Conservation (phyloP, 352 stramenopile species). For the Phytophthora megakarya region DNA sequence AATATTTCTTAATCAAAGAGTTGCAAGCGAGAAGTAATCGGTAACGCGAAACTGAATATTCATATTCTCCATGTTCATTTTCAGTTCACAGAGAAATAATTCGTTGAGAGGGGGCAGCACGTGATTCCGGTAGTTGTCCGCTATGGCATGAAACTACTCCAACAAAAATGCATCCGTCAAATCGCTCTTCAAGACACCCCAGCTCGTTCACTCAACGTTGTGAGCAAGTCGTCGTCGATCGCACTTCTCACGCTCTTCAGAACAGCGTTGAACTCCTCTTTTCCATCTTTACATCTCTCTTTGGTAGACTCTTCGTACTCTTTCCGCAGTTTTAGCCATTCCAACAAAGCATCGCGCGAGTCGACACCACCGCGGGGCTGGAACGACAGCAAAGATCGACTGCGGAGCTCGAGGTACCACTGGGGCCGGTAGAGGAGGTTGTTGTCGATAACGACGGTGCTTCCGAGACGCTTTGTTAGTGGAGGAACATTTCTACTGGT, state of each 20-base stretch:
- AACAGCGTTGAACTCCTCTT: too few relatives aligned
- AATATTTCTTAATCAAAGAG: slow-evolving; percentile 8
- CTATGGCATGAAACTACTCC: slow-evolving; percentile 9
- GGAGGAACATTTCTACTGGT: too few relatives aligned
- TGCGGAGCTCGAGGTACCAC: too few relatives aligned
- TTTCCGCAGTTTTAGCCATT: too few relatives aligned
- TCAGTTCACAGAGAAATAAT: background rate
- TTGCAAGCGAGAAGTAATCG: background rate
- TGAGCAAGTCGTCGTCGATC: background rate
- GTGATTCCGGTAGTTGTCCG: slow-evolving; percentile 14
- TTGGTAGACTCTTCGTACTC: too few relatives aligned
- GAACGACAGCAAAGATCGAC: too few relatives aligned
- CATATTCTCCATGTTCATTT: background rate
- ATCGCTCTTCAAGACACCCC: background rate
- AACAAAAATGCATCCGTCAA: slow-evolving; percentile 12
- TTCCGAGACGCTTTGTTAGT: too few relatives aligned
- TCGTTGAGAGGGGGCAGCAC: background rate
- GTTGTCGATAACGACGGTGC: too few relatives aligned
- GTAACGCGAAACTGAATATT: background rate
- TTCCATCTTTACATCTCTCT: too few relatives aligned
- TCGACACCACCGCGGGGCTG: too few relatives aligned
- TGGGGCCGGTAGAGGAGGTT: too few relatives aligned
- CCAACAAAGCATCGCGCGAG: too few relatives aligned
- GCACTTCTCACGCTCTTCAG: background rate
- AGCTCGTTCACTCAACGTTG: background rate